Conservation (phyloP, 192 early-diverging fungal genomes). For the Allomyces macrogynus region DNA sequence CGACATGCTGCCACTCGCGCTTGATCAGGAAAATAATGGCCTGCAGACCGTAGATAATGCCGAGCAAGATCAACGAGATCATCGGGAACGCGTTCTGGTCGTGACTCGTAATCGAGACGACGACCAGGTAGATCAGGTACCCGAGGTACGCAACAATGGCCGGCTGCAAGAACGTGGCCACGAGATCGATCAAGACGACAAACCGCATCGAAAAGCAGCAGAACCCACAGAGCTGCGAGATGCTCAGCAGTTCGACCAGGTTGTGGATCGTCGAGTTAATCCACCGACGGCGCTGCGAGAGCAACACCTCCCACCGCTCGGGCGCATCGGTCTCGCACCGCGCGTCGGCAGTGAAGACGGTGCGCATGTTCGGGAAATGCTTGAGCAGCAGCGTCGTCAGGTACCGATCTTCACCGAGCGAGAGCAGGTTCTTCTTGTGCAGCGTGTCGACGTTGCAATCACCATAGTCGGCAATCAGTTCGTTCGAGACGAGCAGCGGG, state of each 20-base stretch:
- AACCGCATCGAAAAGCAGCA: conserved; percentile 96
- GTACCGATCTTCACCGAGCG: conserved; percentile 92
- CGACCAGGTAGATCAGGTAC: conserved; percentile 54
- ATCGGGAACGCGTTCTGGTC: conserved; percentile 28
- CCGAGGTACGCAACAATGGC: conserved; percentile 71
- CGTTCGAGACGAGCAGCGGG: conserved; percentile 62
- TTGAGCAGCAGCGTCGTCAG: conserved; percentile 86
- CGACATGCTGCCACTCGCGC: conserved; percentile 75
- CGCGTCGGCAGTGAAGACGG: conserved; percentile 80
- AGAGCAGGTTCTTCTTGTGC: conserved; percentile 92
- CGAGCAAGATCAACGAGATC: conserved; percentile 67
- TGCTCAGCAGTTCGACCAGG: conserved; percentile 74
- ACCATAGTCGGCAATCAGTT: conserved; percentile 67
- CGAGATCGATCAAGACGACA: conserved; percentile 83
- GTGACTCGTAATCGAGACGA: conserved; percentile 18
- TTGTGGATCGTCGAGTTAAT: conserved; percentile 99
- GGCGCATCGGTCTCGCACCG: conserved; percentile 85
- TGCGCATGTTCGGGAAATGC: conserved; percentile 92
- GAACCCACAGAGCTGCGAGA: conserved; percentile 91
- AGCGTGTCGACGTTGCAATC: conserved; percentile 84
- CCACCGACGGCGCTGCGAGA: conserved; percentile 98
- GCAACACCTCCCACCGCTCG: conserved; percentile 72
- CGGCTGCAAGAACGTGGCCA: conserved; percentile 82
- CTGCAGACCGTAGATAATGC: conserved; percentile 73
- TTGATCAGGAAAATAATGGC: conserved; percentile 65